These are phyloP conservation scores for Boletus reticuloceps DNA, from an alignment of 768 basidiomycete genomes.

Conservation along the genomic window DNA sequence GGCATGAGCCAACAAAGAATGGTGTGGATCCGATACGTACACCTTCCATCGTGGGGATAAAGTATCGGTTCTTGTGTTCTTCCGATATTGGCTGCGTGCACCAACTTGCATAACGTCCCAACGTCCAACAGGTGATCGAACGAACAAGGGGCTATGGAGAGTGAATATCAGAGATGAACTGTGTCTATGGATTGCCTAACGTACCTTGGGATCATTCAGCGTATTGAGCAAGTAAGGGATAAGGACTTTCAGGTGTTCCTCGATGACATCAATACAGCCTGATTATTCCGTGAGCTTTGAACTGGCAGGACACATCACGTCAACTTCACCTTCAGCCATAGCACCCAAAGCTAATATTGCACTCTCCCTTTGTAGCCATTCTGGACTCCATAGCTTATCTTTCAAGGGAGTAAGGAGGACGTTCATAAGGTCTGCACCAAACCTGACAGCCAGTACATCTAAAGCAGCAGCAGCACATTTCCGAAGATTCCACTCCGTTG, in stretches of 20 bases:
- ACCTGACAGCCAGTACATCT: conserved; percentile 94
- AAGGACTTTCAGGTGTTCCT: conserved; percentile 90
- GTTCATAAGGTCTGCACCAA: conserved; percentile 84
- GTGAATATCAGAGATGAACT: conserved; percentile 1
- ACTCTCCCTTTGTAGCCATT: conserved; percentile 95
- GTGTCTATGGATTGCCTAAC: conserved; percentile 8
- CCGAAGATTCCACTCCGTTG: conserved; percentile 97
- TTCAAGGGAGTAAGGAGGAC: conserved; percentile 88
- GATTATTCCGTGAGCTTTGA: conserved; percentile 9
- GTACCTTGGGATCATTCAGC: conserved; percentile 87
- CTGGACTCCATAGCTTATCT: conserved; percentile 87
- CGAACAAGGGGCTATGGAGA: conserved; percentile 81
- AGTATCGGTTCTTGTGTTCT: conserved; percentile 86
- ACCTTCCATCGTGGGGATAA: conserved; percentile 98
- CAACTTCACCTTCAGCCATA: conserved; percentile 87
- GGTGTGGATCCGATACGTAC: conserved; percentile 45
- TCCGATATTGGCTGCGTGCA: conserved; percentile 81
- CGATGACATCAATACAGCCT: conserved; percentile 97
- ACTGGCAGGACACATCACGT: not conserved
- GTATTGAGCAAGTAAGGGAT: conserved; percentile 91
- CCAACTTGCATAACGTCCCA: conserved; percentile 99
- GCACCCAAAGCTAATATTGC: conserved; percentile 95
- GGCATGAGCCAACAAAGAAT: not conserved
- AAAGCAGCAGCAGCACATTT: conserved; percentile 98
- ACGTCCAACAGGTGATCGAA: conserved; percentile 98